Evolutionary conservation across 129 eudicot species (phyloP).

Genomic region (Cynara cardunculus): DNA sequence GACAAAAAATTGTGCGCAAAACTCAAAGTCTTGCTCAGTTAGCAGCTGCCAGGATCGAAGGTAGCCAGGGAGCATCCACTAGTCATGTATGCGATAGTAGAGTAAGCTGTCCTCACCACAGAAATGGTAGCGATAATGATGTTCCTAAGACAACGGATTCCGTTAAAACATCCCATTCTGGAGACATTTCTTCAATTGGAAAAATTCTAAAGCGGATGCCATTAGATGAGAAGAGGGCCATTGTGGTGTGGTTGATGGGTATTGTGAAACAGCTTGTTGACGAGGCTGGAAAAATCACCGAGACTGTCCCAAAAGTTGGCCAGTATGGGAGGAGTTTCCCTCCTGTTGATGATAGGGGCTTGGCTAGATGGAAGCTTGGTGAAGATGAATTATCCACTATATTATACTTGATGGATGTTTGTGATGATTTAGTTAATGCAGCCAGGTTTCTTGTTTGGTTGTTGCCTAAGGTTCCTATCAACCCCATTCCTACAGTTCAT

Average conservation of each 20-base stretch:
- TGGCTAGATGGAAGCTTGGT: slow-evolving; percentile 77
- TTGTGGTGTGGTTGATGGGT: slow-evolving; percentile 67
- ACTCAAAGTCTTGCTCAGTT: slow-evolving; percentile 93
- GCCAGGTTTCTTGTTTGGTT: slow-evolving; percentile 76
- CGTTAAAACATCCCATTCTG: slow-evolving; percentile 19
- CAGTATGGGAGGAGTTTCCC: slow-evolving; percentile 44
- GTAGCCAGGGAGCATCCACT: slow-evolving; percentile 99
- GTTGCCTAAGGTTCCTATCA: slow-evolving; percentile 67
- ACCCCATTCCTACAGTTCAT: slow-evolving; percentile 43
- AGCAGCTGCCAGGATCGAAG: slow-evolving; percentile 88
- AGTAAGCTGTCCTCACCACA: slow-evolving; percentile 77
- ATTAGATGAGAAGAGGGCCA: slow-evolving; percentile 62
- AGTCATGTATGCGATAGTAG: slow-evolving; percentile 93
- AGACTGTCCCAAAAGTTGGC: slow-evolving; percentile 46
- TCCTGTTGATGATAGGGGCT: slow-evolving; percentile 58
- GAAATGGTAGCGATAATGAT: slow-evolving; percentile 48
- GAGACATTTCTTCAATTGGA: slow-evolving; percentile 64
- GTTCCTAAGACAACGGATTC: slow-evolving; percentile 40
- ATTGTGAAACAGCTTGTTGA: slow-evolving; percentile 68
- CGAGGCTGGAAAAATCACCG: slow-evolving; percentile 55
- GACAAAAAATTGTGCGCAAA: slow-evolving; percentile 85
- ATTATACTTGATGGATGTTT: slow-evolving; percentile 71
- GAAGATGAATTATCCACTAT: slow-evolving; percentile 81
- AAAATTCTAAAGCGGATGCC: slow-evolving; percentile 58
- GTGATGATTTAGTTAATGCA: slow-evolving; percentile 64